Evolutionary conservation across 2,329 filamentous ascomycete species (phyloP), one percentile per base, ranked within the genome.

Genomic region (Monilinia vaccinii-corymbosi): DNA sequence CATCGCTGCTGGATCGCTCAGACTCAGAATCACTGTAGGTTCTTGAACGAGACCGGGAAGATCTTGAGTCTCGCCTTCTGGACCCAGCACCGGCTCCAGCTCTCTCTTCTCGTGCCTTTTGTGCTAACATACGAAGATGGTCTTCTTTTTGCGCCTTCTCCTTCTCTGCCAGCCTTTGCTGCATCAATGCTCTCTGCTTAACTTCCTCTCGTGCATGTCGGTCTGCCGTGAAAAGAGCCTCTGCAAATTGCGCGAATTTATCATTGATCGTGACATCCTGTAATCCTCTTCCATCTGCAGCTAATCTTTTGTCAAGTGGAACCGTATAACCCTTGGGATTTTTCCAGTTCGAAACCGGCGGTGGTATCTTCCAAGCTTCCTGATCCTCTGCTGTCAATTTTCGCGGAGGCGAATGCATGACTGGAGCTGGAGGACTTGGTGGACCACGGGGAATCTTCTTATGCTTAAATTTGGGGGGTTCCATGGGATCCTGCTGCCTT

Each of bases 251-350:
- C 2, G 93, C 93, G 71, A 99, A 97, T 72, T 97, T 97, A 78
- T 99, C 94, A 75, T 96, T 97, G 76, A 99, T 97, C 8, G 91
- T 88, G 46, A 96, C 85, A 72, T 99, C 94, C 73, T 97, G 91
- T 64, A 99, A 73, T 0, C 91, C 91, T 69, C 94, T 83, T 14
- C 94, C 94, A 73, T 97, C 93, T 10, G 94, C 93, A 21, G 94
- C 94, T 67, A 99, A 77, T 71, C 94, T 87, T 78, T 99, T 99
- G 73, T 99, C 94, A 56, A 99, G 75, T 0, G 94, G 91, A 1
- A 99, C 90, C 0, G 94, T 99, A 71, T 96, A 99, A 69, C 94
- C 94, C 77, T 97, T 97, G 1, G 93, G 90, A 73, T 99, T 99
- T 82, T 99, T 99, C 94, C 94, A 99, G 74, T 97, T 97, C 23